Conservation (phyloP, 2,329 filamentous ascomycete genomes). For the Cercospora berteroae region DNA sequence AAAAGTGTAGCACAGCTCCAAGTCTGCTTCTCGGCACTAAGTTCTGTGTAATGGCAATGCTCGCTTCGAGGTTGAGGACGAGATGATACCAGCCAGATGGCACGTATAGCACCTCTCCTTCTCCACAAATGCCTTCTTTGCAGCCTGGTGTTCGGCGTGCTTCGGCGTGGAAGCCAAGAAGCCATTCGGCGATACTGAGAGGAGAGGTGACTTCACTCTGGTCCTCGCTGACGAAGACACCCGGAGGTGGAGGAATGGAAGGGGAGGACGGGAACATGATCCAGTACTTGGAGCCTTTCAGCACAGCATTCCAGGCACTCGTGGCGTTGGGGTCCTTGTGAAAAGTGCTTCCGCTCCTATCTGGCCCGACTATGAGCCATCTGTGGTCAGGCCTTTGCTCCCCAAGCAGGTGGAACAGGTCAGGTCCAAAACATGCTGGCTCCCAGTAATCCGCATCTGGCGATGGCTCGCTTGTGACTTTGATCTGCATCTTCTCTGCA, state of each 20-base stretch:
- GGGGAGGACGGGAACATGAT: conserved; percentile 86
- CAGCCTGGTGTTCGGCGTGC: conserved; percentile 75
- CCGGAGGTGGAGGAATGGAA: conserved; percentile 67
- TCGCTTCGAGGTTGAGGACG: conserved; percentile 81
- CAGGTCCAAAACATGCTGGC: conserved; percentile 79
- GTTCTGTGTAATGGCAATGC: conserved; percentile 91
- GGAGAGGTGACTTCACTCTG: conserved; percentile 91
- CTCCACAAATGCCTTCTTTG: conserved; percentile 76
- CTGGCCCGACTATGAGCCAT: conserved; percentile 89
- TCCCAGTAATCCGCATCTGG: conserved; percentile 67
- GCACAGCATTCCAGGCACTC: conserved; percentile 90
- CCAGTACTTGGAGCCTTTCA: conserved; percentile 93
- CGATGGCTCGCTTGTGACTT: conserved; percentile 44
- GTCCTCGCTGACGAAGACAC: conserved; percentile 85
- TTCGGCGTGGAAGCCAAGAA: conserved; percentile 82
- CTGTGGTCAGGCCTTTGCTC: conserved; percentile 78
- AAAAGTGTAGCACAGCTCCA: conserved; percentile 71
- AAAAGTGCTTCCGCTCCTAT: conserved; percentile 81
- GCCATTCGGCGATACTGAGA: conserved; percentile 94
- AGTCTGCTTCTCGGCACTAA: conserved; percentile 80
- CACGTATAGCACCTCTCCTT: conserved; percentile 87
- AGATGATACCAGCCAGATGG: conserved; percentile 97
- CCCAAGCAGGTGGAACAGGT: conserved; percentile 77
- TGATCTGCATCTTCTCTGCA: conserved; percentile 77
- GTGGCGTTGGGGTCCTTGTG: conserved; percentile 76